Conservation (phyloP, 2,329 filamentous ascomycete genomes). For the Paraphaeosphaeria minitans region DNA sequence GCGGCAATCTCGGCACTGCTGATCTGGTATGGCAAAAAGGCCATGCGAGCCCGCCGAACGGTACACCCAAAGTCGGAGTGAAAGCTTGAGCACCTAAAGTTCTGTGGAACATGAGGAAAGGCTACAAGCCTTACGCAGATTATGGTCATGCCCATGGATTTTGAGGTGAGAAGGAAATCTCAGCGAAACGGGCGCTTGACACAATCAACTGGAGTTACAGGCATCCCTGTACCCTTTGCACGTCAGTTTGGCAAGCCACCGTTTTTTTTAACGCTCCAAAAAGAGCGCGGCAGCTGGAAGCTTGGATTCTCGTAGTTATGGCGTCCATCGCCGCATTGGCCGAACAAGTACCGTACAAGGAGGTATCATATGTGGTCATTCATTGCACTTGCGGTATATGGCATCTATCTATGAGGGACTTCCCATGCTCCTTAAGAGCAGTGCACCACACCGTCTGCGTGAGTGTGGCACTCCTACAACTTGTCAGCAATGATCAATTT, state of each 20-base stretch:
- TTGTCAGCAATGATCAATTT: neutral
- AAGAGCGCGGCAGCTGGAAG: constrained; percentile 5
- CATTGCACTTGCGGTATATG: neutral
- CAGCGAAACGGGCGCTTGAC: too few species aligned
- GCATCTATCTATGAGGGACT: neutral
- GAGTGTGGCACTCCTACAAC: constrained; percentile 25
- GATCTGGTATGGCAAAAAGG: neutral
- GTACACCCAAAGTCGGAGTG: neutral
- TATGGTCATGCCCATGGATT: neutral
- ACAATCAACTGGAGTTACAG: too few species aligned
- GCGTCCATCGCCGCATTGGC: too few species aligned
- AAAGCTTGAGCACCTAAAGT: too few species aligned
- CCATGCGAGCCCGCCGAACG: neutral
- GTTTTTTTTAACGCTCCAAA: too few species aligned
- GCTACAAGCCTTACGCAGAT: neutral
- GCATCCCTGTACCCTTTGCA: too few species aligned
- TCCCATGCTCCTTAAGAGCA: constrained; percentile 14
- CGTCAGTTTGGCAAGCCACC: too few species aligned
- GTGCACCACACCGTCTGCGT: constrained; percentile 20
- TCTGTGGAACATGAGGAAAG: too few species aligned
- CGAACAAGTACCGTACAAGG: too few species aligned
- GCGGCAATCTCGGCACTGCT: neutral
- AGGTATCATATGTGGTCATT: neutral
- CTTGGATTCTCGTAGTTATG: neutral
- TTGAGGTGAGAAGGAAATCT: too few species aligned